Conservation (phyloP, 805 yeast genomes). For the Hanseniaspora meyeri region DNA sequence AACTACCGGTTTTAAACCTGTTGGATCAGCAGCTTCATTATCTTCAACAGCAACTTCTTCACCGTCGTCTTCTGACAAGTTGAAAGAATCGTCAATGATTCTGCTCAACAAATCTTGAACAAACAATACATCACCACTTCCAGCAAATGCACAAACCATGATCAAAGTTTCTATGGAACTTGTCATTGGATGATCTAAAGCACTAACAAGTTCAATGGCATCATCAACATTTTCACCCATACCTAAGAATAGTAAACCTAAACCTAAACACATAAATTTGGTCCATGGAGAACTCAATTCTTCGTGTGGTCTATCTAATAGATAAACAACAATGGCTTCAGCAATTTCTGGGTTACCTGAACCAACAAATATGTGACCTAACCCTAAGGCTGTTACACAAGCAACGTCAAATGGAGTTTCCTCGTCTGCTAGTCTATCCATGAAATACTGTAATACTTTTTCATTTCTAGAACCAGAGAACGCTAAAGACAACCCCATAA, state of each 20-base stretch:
- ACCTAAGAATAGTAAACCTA: conserved; percentile 85
- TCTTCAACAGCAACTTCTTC: conserved; percentile 23
- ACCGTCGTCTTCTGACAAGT: conserved; percentile 41
- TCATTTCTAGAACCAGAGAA: conserved; percentile 89
- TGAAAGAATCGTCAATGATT: conserved; percentile 54
- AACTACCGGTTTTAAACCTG: conserved; percentile 12
- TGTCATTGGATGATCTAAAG: conserved; percentile 89
- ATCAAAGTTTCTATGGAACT: conserved; percentile 80
- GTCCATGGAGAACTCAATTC: conserved; percentile 81
- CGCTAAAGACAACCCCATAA: conserved; percentile 84
- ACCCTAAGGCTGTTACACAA: conserved; percentile 75
- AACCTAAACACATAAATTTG: conserved; percentile 78
- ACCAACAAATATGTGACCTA: conserved; percentile 92
- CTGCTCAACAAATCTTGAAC: conserved; percentile 83
- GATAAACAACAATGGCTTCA: conserved; percentile 78
- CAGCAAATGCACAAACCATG: conserved; percentile 88
- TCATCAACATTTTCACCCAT: conserved; percentile 89
- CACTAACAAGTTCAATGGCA: conserved; percentile 83
- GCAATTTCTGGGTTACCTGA: conserved; percentile 91
- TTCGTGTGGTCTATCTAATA: conserved; percentile 67
- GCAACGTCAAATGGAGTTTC: conserved; percentile 57
- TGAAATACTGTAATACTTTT: conserved; percentile 47
- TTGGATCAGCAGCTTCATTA: conserved; percentile 21
- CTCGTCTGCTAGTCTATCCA: conserved; percentile 41
- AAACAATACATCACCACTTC: conserved; percentile 93